These are phyloP conservation scores for Lepiota venenata DNA, from an alignment of 768 basidiomycete genomes.

Conservation along the genomic window DNA sequence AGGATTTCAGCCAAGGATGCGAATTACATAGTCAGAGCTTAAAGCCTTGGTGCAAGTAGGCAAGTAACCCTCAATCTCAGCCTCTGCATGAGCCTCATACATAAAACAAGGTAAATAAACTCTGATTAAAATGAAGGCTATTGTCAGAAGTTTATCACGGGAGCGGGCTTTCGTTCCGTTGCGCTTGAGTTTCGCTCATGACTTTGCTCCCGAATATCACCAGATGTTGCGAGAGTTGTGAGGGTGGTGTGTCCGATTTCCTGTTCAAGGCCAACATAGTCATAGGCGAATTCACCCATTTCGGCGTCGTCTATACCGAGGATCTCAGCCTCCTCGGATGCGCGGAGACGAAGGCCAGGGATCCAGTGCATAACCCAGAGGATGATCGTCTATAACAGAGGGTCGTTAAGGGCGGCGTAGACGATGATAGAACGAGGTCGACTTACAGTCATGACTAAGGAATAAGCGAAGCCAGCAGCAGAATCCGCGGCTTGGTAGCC, in stretches of 20 bases:
- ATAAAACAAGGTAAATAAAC: no score
- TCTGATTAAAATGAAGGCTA: neutral
- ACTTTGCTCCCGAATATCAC: slow-evolving; percentile 26
- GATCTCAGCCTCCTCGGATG: slow-evolving; percentile 61
- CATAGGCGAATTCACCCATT: slow-evolving; percentile 88
- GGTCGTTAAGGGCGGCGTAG: neutral
- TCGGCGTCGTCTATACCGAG: slow-evolving; percentile 88
- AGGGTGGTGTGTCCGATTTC: slow-evolving; percentile 40
- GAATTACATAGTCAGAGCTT: no score
- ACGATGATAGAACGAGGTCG: neutral
- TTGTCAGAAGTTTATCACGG: neutral
- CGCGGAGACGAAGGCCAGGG: slow-evolving; percentile 74
- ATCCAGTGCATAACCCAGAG: slow-evolving; percentile 88
- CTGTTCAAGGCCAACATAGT: slow-evolving; percentile 77
- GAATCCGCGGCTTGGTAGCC: slow-evolving; percentile 84
- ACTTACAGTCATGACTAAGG: slow-evolving; percentile 74
- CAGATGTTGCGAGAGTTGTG: slow-evolving; percentile 14
- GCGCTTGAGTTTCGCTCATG: slow-evolving; percentile 10
- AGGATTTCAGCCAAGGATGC: no score
- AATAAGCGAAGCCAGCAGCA: slow-evolving; percentile 59
- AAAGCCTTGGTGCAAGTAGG: no score
- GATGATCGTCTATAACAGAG: slow-evolving; percentile 58
- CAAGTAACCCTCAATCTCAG: no score
- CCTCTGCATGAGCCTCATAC: no score
- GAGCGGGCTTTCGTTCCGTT: slow-evolving; percentile 7